Percentiles rank a stretch among this genome's conserved stretches.
Conservation (phyloP, 2,329 filamentous ascomycete species). For the Blastomyces parvus region DNA sequence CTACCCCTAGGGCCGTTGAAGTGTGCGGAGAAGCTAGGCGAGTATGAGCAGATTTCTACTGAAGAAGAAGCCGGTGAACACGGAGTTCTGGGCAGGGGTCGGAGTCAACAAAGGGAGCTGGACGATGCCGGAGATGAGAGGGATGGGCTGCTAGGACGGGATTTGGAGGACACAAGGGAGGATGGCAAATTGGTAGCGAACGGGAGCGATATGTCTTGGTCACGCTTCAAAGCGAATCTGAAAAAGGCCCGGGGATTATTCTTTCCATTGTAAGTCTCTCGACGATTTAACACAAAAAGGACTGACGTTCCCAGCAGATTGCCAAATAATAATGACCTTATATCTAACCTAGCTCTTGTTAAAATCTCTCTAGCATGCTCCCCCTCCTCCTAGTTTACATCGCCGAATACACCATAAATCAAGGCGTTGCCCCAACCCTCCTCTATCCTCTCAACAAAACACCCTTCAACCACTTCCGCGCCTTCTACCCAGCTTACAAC, state of each 20-base stretch:
- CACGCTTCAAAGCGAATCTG: conserved; percentile 45
- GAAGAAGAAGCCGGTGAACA: conserved; percentile 24
- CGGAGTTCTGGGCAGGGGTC: conserved; percentile 26
- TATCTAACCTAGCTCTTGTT: conserved; percentile 1
- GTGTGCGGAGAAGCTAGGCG: conserved; percentile 35
- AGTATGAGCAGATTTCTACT: conserved; percentile 47
- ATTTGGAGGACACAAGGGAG: conserved; percentile 9
- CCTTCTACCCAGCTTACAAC: conserved; percentile 90
- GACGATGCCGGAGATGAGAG: conserved; percentile 24
- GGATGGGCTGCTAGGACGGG: conserved; percentile 23
- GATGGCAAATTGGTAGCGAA: conserved; percentile 4
- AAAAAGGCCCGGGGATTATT: conserved; percentile 61
- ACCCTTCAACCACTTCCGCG: conserved; percentile 71
- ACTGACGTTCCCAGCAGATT: no score
- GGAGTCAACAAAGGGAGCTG: conserved; percentile 18
- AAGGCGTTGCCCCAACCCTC: conserved; percentile 80
- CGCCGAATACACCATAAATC: conserved; percentile 95
- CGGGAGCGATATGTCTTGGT: conserved; percentile 19
- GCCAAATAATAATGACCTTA: conserved; percentile 7
- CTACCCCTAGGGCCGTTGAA: conserved; percentile 60
- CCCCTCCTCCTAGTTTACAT: conserved; percentile 87
- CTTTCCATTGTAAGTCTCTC: conserved; percentile 51
- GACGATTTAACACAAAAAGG: no score
- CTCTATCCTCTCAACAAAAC: conserved; percentile 69
- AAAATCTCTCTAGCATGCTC: conserved; percentile 55